Evolutionary conservation across 768 basidiomycete species (phyloP).

Genomic region (Nidularia sp.): DNA sequence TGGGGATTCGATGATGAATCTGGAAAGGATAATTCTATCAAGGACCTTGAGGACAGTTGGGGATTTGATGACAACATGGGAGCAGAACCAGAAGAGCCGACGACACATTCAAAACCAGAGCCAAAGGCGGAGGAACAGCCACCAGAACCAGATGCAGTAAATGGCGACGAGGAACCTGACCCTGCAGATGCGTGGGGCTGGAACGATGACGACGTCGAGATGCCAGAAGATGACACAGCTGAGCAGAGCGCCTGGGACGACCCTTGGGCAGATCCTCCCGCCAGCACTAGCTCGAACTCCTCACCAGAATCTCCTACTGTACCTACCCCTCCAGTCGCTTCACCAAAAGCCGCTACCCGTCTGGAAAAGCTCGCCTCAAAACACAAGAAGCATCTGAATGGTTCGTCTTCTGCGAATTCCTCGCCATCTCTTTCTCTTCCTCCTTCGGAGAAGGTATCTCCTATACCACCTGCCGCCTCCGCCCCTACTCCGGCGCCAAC

Average conservation of each 20-base stretch:
- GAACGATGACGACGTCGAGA: conserved; percentile 49
- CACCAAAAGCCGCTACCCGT: conserved; percentile 52
- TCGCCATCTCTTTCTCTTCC: conserved; percentile 8
- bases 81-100: conserved; percentile 7
- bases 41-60: conserved; percentile 41
- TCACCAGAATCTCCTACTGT: conserved; percentile 20
- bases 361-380: conserved; percentile 57
- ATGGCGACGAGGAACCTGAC: conserved; percentile 30
- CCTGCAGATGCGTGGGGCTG: conserved; percentile 73
- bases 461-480: conserved; percentile 10
- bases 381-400: conserved; percentile 40
- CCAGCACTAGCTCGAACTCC: conserved; percentile 14
- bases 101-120: neutral
- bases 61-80: conserved; percentile 47
- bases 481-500: conserved; percentile 1
- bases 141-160: conserved; percentile 3
- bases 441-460: conserved; percentile 13
- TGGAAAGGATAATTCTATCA: conserved; percentile 15
- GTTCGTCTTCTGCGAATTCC: conserved; percentile 9
- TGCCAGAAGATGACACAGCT: conserved; percentile 19
- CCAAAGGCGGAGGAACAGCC: neutral
- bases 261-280: conserved; percentile 56
- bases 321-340: conserved; percentile 20
- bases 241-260: conserved; percentile 60
- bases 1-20: conserved; percentile 27